Conservation (phyloP, 371 early-diverging fungal species). For the Apophysomyces sp. region DNA sequence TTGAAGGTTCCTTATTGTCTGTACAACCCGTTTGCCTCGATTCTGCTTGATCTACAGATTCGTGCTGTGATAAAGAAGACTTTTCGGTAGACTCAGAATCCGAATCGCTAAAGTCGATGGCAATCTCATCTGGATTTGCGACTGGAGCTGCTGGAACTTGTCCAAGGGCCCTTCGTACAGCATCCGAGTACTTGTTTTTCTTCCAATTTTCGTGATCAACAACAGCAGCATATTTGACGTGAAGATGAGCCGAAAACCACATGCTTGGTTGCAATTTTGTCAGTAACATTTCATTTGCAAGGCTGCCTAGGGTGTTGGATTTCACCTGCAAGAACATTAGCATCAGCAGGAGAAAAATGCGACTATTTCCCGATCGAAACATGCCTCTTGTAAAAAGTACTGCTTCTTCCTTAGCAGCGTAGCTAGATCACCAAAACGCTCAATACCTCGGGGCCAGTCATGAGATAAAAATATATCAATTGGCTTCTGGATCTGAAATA, state of each 20-base stretch:
- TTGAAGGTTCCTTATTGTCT: constrained; percentile 1
- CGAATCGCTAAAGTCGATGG: constrained; percentile 26
- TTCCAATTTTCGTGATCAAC: constrained; percentile 52
- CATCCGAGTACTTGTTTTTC: constrained; percentile 7
- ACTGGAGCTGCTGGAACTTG: constrained; percentile 5
- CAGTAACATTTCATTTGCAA: constrained; percentile 66
- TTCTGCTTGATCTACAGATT: background rate
- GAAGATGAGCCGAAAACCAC: constrained; percentile 95
- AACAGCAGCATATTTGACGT: constrained; percentile 85
- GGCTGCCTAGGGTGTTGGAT: constrained; percentile 74
- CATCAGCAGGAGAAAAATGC: background rate
- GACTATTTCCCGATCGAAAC: background rate
- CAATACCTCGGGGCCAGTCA: constrained; percentile 95
- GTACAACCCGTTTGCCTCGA: background rate
- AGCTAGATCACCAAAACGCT: constrained; percentile 72
- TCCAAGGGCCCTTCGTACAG: background rate
- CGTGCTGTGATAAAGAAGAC: background rate
- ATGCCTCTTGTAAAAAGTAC: constrained; percentile 74
- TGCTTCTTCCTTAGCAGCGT: constrained; percentile 66
- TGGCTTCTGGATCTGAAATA: constrained; percentile 46
- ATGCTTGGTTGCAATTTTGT: constrained; percentile 71
- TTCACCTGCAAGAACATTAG: constrained; percentile 44
- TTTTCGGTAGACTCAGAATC: background rate
- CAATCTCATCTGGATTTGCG: constrained; percentile 66
- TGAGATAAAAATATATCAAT: constrained; percentile 92